Conservation (phyloP, 345 rosid genomes). For the Chamaenerion angustifolium region DNA sequence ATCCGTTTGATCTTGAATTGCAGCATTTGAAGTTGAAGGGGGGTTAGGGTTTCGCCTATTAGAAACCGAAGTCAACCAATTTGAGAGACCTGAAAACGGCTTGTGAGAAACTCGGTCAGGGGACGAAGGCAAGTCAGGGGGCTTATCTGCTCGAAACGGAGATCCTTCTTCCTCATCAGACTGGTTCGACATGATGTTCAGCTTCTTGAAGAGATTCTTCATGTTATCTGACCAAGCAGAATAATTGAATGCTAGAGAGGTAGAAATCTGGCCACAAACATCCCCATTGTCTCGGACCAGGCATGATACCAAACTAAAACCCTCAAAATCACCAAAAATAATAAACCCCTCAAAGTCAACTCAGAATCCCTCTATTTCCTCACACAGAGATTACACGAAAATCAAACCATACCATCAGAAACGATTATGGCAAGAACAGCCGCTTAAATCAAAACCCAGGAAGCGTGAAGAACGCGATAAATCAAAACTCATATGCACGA, state of each 20-base stretch:
- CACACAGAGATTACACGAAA: no score
- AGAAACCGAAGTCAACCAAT: constrained; percentile 71
- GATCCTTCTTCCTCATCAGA: constrained; percentile 53
- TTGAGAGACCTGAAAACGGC: constrained; percentile 59
- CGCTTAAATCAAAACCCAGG: no score
- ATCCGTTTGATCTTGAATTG: constrained; percentile 29
- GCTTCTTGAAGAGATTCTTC: constrained; percentile 86
- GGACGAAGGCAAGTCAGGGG: constrained; percentile 7
- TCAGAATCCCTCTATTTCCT: no score
- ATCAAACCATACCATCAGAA: no score
- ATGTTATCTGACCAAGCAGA: constrained; percentile 28
- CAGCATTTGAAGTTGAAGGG: constrained; percentile 42
- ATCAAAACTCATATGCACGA: no score
- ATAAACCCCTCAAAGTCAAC: no score
- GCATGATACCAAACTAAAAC: constrained; percentile 31
- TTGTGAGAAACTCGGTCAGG: constrained; percentile 28
- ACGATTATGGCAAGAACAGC: no score
- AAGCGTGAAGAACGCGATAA: no score
- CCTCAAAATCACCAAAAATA: not conserved
- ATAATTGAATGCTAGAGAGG: constrained; percentile 33
- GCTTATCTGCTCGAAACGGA: constrained; percentile 30
- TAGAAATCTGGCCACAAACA: constrained; percentile 46
- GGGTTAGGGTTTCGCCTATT: constrained; percentile 44
- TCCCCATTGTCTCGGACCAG: constrained; percentile 61
- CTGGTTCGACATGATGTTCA: constrained; percentile 51